Base-by-base conservation (phyloP, 257 asterid species). In the Echites panduratus region DNA sequence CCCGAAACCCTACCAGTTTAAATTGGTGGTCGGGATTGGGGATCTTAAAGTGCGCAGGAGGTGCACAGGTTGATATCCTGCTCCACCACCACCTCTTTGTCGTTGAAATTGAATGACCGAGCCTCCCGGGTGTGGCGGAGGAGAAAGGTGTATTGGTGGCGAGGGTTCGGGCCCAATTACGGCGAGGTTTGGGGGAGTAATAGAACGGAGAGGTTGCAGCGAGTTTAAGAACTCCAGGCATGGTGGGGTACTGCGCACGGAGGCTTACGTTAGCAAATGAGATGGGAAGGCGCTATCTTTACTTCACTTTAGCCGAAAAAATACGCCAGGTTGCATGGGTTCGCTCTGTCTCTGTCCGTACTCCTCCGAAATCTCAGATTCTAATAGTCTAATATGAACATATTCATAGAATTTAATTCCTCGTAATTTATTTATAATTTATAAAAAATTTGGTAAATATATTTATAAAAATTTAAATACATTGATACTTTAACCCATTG, bases 151-250 rank as follows among this genome's bases (percentile, higher is more conserved):
- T 69, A 80, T n/a, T 17, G 79, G 83, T 20, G 78, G 86, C 41
- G 68, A 79, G 49, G 68, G 76, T 57, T 69, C 80, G 79, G 72
- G 48, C 13, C 68, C 66, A 67, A 68, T 77, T 66, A 77, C 76
- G 75, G 81, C 71, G 68, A 81, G 92, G 88, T 69, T 84, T 84
- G 84, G 72, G 85, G 56, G 85, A 79, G 78, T 78, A 76, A 72
- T 76, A 82, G 64, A 84, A 71, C 75, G 83, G 66, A 68, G 85
- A 59, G 57, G 84, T 73, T 74, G 76, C 66, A 75, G 86, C 63
- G 80, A 86, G 76, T 83, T 87, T 91, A 86, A 87, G 84, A 82
- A 78, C 77, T 81, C 85, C 84, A 47, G 90, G 85, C 96, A 91
- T 89, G 89, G 81, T 83, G 78, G 79, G 77, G 50, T 64, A 76